Percentiles rank a stretch among this genome's conserved stretches.
Evolutionary conservation across 805 yeast species (phyloP).

Genomic region (Kuraishia borneana): DNA sequence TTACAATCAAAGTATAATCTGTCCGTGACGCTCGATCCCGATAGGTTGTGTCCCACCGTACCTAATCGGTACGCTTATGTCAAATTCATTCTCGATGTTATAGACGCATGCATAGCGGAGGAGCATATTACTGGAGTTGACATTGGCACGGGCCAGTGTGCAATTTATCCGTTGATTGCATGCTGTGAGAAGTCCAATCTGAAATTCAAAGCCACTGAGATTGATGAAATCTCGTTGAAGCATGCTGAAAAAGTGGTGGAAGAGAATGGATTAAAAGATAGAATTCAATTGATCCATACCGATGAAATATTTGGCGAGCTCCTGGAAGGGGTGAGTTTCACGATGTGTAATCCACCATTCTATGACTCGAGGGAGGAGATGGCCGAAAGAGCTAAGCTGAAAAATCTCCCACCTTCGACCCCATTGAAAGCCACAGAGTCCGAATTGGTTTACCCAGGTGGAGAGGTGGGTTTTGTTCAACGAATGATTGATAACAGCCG

Average conservation of each 20-base stretch:
- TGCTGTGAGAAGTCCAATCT: constrained; percentile 10
- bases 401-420: constrained; percentile 2
- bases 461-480: constrained; percentile 29
- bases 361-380: constrained; percentile 25
- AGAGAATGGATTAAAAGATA: constrained; percentile 13
- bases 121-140: constrained; percentile 21
- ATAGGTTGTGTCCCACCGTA: constrained; percentile 20
- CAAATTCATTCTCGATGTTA: constrained; percentile 9
- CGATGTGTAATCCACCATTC: constrained; percentile 46
- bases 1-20: constrained; percentile 9
- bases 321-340: constrained; percentile 10
- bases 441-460: constrained; percentile 34
- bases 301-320: constrained; percentile 8
- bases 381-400: constrained; percentile 5
- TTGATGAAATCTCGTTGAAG: constrained; percentile 21
- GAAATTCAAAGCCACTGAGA: constrained; percentile 30
- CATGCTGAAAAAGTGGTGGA: constrained; percentile 16
- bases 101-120: constrained; percentile 1
- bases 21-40: constrained; percentile 6
- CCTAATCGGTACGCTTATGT: constrained; percentile 18
- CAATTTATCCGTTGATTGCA: constrained; percentile 34
- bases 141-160: constrained; percentile 38
- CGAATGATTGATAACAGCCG: constrained; percentile 24
- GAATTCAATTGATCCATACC: constrained; percentile 8
- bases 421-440: constrained; percentile 18